phyloP scores from a whole-genome alignment of 176 grass and related monocot genomes.

The Oryza rufipogon region DNA sequence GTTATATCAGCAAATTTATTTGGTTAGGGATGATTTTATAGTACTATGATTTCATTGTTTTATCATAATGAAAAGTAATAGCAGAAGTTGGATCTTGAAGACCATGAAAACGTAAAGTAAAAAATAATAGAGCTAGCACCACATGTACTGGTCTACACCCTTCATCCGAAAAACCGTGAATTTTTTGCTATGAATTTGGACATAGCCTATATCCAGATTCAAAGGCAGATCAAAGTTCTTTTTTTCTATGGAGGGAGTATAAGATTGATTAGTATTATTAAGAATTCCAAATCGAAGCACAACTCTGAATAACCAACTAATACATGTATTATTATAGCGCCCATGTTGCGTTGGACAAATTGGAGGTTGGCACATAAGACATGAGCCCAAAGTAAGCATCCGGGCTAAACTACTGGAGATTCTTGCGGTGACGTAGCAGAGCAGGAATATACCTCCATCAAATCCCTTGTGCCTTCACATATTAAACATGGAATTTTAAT shows the following conservation, averaged over 20 bases:
- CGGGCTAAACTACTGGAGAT: slow-evolving; percentile 43
- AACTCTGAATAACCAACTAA: not conserved
- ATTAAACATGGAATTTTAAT: slow-evolving; percentile 20
- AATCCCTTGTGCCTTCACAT: slow-evolving; percentile 31
- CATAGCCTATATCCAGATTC: no score
- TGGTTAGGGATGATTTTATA: not conserved
- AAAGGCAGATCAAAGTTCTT: no score
- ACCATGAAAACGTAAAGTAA: not conserved
- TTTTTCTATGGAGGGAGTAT: not conserved
- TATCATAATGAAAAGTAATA: not conserved
- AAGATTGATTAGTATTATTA: not conserved
- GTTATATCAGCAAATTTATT: not conserved
- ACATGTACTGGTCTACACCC: not conserved
- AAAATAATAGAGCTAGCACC: not conserved
- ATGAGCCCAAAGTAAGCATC: slow-evolving; percentile 23
- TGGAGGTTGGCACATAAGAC: slow-evolving; percentile 44
- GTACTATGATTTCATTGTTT: not conserved
- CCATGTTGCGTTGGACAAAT: slow-evolving; percentile 39
- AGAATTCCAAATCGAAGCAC: slow-evolving; percentile 32
- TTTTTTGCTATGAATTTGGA: no score
- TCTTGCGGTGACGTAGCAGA: slow-evolving; percentile 38
- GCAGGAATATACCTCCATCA: slow-evolving; percentile 49
- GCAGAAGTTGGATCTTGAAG: not conserved
- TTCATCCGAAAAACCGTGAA: no score
- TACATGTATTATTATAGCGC: slow-evolving; percentile 1